Evolutionary conservation across 1,139 yeast species (phyloP).

Genomic region (Martiniozyma asiatica): DNA sequence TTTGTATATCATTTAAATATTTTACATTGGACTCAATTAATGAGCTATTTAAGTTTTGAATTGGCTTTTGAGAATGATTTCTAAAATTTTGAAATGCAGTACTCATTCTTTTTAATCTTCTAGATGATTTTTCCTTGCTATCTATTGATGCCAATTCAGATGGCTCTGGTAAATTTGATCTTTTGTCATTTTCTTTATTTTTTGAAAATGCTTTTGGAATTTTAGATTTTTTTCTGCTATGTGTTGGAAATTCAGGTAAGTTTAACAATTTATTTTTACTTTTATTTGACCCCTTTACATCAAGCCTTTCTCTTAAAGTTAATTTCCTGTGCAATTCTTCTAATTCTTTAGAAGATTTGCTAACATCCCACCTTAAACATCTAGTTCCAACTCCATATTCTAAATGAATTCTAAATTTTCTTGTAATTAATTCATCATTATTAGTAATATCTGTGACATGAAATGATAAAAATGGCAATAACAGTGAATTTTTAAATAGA

Average conservation of each 20-base stretch:
- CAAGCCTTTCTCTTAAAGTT: conserved; percentile 26
- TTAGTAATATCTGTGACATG: conserved; percentile 42
- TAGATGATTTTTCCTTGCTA: too few relatives aligned
- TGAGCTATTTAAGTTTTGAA: conserved; percentile 1
- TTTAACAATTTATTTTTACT: conserved; percentile 21
- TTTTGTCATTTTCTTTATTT: too few relatives aligned
- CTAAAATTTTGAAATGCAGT: conserved; percentile 3
- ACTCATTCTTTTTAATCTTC: background rate
- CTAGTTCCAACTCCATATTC: conserved; percentile 86
- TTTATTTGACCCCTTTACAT: conserved; percentile 16
- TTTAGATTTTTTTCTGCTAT: background rate
- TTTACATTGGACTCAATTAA: conserved; percentile 8
- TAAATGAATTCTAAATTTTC: conserved; percentile 54
- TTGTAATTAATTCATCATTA: conserved; percentile 27
- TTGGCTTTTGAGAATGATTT: background rate
- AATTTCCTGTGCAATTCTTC: conserved; percentile 55
- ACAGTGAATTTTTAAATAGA: conserved; percentile 67
- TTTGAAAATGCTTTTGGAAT: too few relatives aligned
- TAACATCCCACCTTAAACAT: conserved; percentile 69
- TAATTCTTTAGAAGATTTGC: conserved; percentile 63
- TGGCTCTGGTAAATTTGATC: too few relatives aligned
- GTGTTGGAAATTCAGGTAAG: conserved; percentile 33
- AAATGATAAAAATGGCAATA: conserved; percentile 62
- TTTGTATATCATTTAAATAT: conserved; percentile 30
- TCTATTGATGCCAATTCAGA: too few relatives aligned